These are phyloP conservation scores for Entomortierella parvispora DNA, from an alignment of 192 early-diverging fungal species.

Conservation along the genomic window DNA sequence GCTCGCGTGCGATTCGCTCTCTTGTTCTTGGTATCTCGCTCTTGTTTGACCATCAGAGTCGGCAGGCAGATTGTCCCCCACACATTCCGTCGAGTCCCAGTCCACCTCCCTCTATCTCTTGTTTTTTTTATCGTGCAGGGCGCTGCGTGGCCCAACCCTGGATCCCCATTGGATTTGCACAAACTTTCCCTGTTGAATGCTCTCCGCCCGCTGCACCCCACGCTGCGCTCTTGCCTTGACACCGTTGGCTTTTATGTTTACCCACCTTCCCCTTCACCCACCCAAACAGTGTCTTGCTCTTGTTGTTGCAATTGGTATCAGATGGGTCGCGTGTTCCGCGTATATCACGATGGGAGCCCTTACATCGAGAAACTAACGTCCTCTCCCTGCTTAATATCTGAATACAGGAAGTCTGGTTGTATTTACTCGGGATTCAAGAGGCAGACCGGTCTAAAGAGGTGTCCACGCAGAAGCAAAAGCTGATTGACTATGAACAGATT, in stretches of 20 bases:
- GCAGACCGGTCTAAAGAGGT: conserved; percentile 76
- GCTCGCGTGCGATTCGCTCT: neutral
- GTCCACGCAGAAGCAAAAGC: conserved; percentile 53
- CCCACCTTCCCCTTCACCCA: conserved; percentile 1
- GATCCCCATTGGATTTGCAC: conserved; percentile 32
- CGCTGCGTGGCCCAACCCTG: conserved; percentile 44
- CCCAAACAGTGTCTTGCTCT: neutral
- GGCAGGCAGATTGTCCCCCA: neutral
- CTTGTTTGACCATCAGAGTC: neutral
- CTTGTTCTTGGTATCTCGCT: neutral
- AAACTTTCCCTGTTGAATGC: conserved; percentile 6
- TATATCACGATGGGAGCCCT: too few relatives aligned
- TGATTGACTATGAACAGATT: conserved; percentile 73
- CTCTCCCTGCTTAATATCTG: neutral
- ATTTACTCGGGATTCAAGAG: conserved; percentile 83
- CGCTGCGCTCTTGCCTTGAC: neutral
- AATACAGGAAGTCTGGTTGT: conserved; percentile 86
- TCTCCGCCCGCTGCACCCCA: conserved; percentile 1
- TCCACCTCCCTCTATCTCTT: neutral
- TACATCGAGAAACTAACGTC: too few relatives aligned
- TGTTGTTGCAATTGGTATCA: neutral
- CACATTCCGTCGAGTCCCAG: neutral
- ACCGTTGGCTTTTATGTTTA: too few relatives aligned
- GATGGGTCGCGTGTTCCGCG: conserved; percentile 17
- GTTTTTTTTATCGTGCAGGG: conserved; percentile 3